Evolutionary conservation across 768 basidiomycete species (phyloP), one percentile per base, ranked within the genome.

Genomic region (Rhodotorula toruloides): DNA sequence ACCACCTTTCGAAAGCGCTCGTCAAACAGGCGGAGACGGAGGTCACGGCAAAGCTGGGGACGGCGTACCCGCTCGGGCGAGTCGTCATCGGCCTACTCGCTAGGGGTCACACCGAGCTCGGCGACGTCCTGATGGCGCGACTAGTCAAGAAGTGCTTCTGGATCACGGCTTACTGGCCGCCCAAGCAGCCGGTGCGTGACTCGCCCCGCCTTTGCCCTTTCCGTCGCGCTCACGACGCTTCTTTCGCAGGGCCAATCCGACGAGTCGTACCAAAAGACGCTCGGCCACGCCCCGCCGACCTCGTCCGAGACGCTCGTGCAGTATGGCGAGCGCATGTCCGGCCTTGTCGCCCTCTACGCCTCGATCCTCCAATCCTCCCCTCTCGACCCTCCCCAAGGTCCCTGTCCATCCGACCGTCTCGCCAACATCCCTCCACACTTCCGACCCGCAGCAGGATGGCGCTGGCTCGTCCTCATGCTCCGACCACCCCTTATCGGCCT

Each of bases 11-110:
- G 53, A 97, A 98, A 76, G 81, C 85, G 25, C 86, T 98, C 66
- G 82, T 97, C 49, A 82, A 89, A 40, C 94, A 97, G 79, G 92
- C 92, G 25, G 92, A 96, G 79, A 88, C 86, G 0, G 94, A 98
- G 77, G 89, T 94, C 14, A 85, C 88, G 2, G 91, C 92, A 4
- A 89, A 93, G 77, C 86, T 88, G 74, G 85, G 85, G 37, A 87
- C 88, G 31, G 92, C 91, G 0, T 81, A 82, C 43, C 94, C 94
- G 0, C 83, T 99, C 31, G 90, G 89, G 0, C 83, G 84, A 39
- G 84, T 96, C 17, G 78, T 89, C 6, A 82, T 87, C 68, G 85
- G 83, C 67, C 81, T 97, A 37, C 40, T 80, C 27, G 50, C 78
- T 10, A 82, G 91, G 59, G 81, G 78, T 47, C 82, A 85, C 56